phyloP scores from a whole-genome alignment of 345 rosid species.

The Chamaenerion angustifolium region DNA sequence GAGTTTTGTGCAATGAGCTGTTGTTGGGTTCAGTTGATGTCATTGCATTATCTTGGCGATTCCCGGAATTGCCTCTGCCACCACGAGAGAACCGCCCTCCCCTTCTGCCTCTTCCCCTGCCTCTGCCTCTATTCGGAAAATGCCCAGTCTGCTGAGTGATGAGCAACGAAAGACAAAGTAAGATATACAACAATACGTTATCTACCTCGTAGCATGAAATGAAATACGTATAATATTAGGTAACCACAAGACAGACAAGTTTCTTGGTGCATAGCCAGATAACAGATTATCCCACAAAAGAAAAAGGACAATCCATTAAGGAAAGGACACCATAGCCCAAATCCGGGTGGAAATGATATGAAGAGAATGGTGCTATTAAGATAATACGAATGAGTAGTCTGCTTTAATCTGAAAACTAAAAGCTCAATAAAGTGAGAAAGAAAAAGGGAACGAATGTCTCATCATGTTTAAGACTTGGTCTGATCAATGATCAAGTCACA shows the following conservation, averaged over 20 bases:
- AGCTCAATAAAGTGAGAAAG: neutral
- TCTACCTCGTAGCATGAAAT: neutral
- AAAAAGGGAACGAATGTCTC: neutral
- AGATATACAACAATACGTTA: neutral
- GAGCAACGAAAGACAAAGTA: neutral
- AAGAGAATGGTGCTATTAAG: neutral
- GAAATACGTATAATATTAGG: neutral
- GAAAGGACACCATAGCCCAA: too few species aligned
- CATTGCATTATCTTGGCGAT: slow-evolving; percentile 7
- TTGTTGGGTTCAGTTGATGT: slow-evolving; percentile 4
- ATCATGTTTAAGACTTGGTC: too few species aligned
- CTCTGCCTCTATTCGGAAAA: slow-evolving; percentile 14
- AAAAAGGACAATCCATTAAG: too few species aligned
- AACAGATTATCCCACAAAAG: too few species aligned
- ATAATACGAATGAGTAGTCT: neutral
- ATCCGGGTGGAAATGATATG: neutral
- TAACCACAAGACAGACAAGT: neutral
- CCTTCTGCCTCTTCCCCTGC: slow-evolving; percentile 15
- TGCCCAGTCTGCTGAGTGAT: slow-evolving; percentile 15
- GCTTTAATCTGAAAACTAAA: neutral
- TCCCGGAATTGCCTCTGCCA: slow-evolving; percentile 10
- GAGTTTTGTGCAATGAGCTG: neutral
- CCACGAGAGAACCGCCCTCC: slow-evolving; percentile 15
- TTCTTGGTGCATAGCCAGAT: too few species aligned
- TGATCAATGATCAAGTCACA: too few species aligned